Conservation (phyloP, 2,329 filamentous ascomycete genomes). For the Aspergillus clavatus region DNA sequence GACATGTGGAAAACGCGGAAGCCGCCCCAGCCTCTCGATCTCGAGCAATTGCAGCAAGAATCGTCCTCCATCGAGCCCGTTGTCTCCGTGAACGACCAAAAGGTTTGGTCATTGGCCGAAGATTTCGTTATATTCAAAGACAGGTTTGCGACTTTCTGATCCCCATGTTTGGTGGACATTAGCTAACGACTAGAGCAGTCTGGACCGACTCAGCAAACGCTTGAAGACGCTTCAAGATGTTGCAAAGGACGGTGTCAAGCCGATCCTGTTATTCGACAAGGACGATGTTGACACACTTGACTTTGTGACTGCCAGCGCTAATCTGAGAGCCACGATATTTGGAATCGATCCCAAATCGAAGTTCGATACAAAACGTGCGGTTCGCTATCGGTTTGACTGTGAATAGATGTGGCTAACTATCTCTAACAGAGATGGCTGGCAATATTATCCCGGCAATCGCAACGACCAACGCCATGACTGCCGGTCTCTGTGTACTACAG, state of each 20-base stretch:
- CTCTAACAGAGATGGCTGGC: constrained; percentile 78
- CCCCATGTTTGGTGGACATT: background rate
- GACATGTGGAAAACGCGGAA: constrained; percentile 92
- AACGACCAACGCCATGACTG: constrained; percentile 95
- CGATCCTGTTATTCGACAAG: constrained; percentile 86
- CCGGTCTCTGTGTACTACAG: constrained; percentile 84
- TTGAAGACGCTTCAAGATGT: constrained; percentile 60
- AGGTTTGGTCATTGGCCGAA: constrained; percentile 73
- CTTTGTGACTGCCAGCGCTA: constrained; percentile 86
- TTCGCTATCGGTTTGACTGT: constrained; percentile 1
- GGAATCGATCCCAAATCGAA: constrained; percentile 82
- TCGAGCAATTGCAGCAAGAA: constrained; percentile 55
- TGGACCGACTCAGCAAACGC: constrained; percentile 70
- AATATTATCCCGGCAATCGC: constrained; percentile 99
- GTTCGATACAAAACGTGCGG: constrained; percentile 83
- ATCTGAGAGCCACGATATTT: constrained; percentile 84
- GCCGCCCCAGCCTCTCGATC: constrained; percentile 68
- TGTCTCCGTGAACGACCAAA: constrained; percentile 64
- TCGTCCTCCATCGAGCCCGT: constrained; percentile 49
- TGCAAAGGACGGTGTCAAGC: constrained; percentile 38
- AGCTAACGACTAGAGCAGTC: constrained; percentile 40
- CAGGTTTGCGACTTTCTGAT: constrained; percentile 42
- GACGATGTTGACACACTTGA: constrained; percentile 93
- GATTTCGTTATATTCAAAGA: constrained; percentile 83
- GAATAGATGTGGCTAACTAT: background rate